Base-by-base conservation (phyloP, 768 basidiomycete species). In the Gelatoporia subvermispora region DNA sequence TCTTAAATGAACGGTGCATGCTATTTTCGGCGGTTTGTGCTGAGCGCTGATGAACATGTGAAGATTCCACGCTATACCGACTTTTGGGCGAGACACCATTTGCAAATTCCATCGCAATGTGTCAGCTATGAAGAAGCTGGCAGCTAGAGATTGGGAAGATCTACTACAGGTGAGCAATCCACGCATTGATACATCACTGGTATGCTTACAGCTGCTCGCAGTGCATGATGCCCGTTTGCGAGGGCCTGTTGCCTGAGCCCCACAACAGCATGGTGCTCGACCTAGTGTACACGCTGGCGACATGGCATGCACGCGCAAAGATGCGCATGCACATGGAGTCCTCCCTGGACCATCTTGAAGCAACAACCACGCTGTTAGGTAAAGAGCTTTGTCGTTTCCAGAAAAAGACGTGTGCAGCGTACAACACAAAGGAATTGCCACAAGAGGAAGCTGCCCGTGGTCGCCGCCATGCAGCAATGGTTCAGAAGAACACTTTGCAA, bases 271-370 rank as follows among this genome's bases (percentile, higher is more conserved):
- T 52, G 1, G 48, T 74, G 3, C 51, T 63, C 17, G 61, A 68
- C 22, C 50, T 74, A 0, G 54, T 75, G 1, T 75, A 66, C 50
- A 39, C 47, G 9, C 47, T 67, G 2, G 63, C 60, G 0, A 54
- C 60, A 11, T 72, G 71, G 72, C 74, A 74, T 54, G 63, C 61
- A 0, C 57, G 67, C 9, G 70, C 69, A 1, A 76, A 76, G 49
- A 59, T 74, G 1, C 62, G 65, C 7, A 41, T 72, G 45, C 74
- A 75, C 45, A 70, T 68, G 0, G 62, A 69, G 8, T 20, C 49
- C 1, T 67, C 71, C 3, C 49, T 75, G 0, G 17, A 34, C 0
- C n/a, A n/a, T 58, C 18, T 52, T 72, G 3, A 53, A 64, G 9
- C 7, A 9, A 2, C 49, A 0, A 72, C 68, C 15, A 40, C n/a